Conservation (phyloP, 352 stramenopile genomes). For the Globisporangium abappressorium region DNA sequence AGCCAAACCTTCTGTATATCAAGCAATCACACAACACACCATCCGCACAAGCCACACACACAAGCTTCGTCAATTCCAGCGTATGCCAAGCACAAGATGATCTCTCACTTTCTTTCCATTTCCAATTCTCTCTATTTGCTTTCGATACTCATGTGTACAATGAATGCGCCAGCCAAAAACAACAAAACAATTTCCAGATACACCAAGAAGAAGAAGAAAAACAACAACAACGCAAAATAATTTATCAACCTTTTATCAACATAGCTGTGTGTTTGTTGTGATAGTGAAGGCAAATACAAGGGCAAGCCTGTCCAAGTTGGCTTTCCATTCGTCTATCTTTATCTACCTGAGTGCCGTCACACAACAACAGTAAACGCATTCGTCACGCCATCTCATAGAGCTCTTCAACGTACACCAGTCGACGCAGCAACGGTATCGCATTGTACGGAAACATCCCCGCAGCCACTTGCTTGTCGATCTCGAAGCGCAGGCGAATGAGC, state of each 20-base stretch:
- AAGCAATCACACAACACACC: not conserved
- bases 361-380: too few species aligned
- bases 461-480: constrained; percentile 49
- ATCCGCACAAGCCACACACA: not conserved
- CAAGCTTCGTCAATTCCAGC: not conserved
- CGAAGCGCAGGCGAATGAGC: constrained; percentile 58
- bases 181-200: too few species aligned
- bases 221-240: not conserved
- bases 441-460: constrained; percentile 57
- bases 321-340: too few species aligned
- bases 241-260: not conserved
- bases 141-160: not conserved
- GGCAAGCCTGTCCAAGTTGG: too few species aligned
- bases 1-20: not conserved
- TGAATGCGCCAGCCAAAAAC: not conserved
- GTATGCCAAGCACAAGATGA: too few species aligned
- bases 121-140: not conserved
- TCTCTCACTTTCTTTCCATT: not conserved
- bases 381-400: constrained; percentile 38
- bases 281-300: not conserved
- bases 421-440: constrained; percentile 35
- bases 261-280: not conserved
- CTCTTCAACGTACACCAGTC: constrained; percentile 47
- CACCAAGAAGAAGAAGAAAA: not conserved
- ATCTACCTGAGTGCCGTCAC: too few species aligned